A percentile compares a stretch with the other conserved stretches of the same genome.
These are phyloP conservation scores for Diaporthe capsici DNA, from an alignment of 2,329 filamentous ascomycete species.

Conservation along the genomic window DNA sequence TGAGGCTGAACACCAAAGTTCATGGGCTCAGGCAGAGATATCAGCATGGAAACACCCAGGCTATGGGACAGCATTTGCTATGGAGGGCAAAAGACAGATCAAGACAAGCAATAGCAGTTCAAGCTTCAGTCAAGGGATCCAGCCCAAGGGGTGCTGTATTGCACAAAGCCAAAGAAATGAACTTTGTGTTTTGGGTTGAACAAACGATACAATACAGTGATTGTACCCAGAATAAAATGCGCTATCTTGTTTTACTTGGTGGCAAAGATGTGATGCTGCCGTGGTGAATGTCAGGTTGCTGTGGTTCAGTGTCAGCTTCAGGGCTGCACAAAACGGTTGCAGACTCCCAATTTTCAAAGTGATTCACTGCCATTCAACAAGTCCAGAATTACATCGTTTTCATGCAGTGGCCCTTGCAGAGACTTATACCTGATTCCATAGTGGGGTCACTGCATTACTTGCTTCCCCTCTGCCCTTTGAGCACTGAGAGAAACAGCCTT, in stretches of 20 bases:
- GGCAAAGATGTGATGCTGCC: neutral
- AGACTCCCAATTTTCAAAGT: neutral
- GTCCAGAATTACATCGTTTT: rapidly evolving
- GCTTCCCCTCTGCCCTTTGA: neutral
- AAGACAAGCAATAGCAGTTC: too few species aligned
- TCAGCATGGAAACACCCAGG: too few species aligned
- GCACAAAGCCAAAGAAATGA: too few species aligned
- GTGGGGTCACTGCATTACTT: neutral
- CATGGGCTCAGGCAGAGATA: too few species aligned
- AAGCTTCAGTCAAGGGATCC: too few species aligned
- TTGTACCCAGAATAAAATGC: too few species aligned
- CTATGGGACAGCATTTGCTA: too few species aligned
- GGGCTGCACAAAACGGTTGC: neutral
- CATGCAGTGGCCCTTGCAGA: neutral
- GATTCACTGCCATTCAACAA: neutral
- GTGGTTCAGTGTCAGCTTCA: neutral
- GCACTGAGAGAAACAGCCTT: neutral
- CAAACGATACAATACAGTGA: too few species aligned
- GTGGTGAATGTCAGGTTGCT: neutral
- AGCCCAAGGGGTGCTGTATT: too few species aligned
- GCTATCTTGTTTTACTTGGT: neutral
- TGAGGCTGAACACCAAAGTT: too few species aligned
- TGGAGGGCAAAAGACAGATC: too few species aligned
- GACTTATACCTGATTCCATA: neutral
- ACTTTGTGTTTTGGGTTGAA: too few species aligned